These are phyloP conservation scores for Deinandra increscens DNA, from an alignment of 129 eudicot species.

Conservation along the genomic window DNA sequence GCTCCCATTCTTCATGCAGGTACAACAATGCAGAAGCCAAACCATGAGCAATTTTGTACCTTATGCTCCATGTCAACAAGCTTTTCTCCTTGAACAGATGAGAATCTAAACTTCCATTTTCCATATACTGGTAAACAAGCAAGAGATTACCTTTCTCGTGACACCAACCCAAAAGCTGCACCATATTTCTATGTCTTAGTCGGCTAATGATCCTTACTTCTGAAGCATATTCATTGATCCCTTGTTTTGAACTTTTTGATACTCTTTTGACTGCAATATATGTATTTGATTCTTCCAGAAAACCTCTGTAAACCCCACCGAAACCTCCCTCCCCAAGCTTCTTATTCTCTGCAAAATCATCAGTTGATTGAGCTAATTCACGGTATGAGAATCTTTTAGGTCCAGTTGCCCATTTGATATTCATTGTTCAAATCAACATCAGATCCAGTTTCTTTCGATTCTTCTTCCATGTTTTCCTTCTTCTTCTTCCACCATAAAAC, in stretches of 20 bases:
- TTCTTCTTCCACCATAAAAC: neutral
- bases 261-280: constrained; percentile 1
- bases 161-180: constrained; percentile 51
- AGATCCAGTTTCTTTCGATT: neutral
- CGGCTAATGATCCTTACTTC: constrained; percentile 37
- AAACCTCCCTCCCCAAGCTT: constrained; percentile 44
- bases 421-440: neutral
- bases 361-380: constrained; percentile 26
- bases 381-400: neutral
- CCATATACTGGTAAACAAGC: constrained; percentile 40
- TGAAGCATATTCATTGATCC: neutral
- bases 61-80: constrained; percentile 34
- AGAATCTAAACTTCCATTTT: constrained; percentile 35
- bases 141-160: constrained; percentile 38
- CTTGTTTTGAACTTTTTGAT: neutral
- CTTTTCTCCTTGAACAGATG: constrained; percentile 36
- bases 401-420: neutral
- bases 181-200: constrained; percentile 46
- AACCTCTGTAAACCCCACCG: constrained; percentile 15
- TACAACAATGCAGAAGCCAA: constrained; percentile 43
- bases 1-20: constrained; percentile 53
- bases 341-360: constrained; percentile 19
- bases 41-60: constrained; percentile 40
- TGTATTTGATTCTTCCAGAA: neutral
- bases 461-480: neutral